Base-by-base conservation (phyloP, 2,329 filamentous ascomycete genomes). In the Exophiala oligosperma region DNA sequence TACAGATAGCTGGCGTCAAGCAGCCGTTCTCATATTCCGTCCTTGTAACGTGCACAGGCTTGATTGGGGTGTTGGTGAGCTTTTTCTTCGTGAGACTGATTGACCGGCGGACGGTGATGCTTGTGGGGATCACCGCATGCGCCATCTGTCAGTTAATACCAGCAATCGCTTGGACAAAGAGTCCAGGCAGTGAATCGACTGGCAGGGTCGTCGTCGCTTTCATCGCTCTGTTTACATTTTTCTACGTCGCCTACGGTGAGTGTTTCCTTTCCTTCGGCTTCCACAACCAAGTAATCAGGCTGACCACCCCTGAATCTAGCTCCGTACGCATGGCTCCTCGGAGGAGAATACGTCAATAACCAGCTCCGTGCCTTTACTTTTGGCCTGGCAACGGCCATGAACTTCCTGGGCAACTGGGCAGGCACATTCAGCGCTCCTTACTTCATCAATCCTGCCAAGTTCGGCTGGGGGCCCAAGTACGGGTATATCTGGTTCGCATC, bases 401-500 rank as follows among this genome's bases (percentile, higher is more conserved):
- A 74, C 62, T 77, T 76, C 57, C 65, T 76, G 7, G 73, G 73
- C 4, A 74, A 73, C 59, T 76, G 74, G 72, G 60, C 75, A 1
- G 73, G 71, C 0, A 72, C 72, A 3, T 72, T 76, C 49, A 75
- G 72, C 1, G 74, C 74, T 2, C 75, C 75, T 0, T 77, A 76
- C 54, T 77, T 77, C 60, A 76, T 77, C 59, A 77, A 76, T 54
- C 73, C 74, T 0, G 71, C 72, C 1, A 70, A 71, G 29, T 68
- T 76, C 4, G 68, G 67, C 50, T 76, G 74, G 73, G 57, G 62
- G 2, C 59, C 67, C 7, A 67, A 68, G 43, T 69, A 67, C 49
- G 68, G 69, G 0, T 76, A 74, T 46, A 76, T 77, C 43, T 77
- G 74, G 75, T 76, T 76, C 43, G 71, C 66, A 4, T 71, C 71